Conservation (phyloP, 345 rosid species). For the Boechera retrofracta region DNA sequence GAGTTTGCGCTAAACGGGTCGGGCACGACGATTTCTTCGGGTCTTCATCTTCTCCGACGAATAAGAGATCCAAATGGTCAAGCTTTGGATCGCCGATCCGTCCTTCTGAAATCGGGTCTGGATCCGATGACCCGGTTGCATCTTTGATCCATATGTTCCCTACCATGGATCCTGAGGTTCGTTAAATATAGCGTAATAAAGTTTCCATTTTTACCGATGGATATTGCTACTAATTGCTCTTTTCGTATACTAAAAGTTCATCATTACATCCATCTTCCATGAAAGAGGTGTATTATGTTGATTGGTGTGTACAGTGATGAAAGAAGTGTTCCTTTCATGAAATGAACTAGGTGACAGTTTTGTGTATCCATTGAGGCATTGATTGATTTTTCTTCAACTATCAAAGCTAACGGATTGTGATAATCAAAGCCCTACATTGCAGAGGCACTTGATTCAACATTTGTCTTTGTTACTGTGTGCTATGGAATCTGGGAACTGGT, state of each 20-base stretch:
- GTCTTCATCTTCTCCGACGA: constrained; percentile 52
- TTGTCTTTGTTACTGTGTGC: constrained; percentile 11
- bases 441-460: not conserved
- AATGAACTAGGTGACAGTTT: constrained; percentile 9
- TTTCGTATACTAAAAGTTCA: not conserved
- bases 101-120: constrained; percentile 48
- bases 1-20: constrained; percentile 63
- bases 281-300: not conserved
- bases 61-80: constrained; percentile 58
- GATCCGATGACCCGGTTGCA: constrained; percentile 51
- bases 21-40: constrained; percentile 57
- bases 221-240: not conserved
- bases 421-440: not conserved
- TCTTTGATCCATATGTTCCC: constrained; percentile 55
- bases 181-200: not conserved
- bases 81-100: constrained; percentile 52
- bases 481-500: not conserved
- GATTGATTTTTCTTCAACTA: not conserved
- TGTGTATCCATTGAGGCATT: constrained; percentile 3
- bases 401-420: not conserved
- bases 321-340: not conserved
- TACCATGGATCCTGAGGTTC: constrained; percentile 62
- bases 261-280: not conserved
- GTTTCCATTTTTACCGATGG: not conserved
- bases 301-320: not conserved